Base-by-base conservation (phyloP, 106 monocot species). In the Allium fistulosum region DNA sequence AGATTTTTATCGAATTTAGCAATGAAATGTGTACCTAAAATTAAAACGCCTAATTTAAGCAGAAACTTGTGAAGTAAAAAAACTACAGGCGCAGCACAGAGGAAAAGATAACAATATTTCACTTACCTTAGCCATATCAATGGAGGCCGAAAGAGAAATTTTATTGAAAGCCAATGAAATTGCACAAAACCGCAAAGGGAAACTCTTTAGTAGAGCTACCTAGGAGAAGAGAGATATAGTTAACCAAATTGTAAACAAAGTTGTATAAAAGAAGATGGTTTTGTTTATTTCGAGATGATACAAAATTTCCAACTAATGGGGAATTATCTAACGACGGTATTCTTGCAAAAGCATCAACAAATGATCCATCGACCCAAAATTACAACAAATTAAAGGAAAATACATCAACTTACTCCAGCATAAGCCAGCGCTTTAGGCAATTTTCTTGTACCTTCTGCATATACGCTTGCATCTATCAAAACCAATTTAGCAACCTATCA, bases 401-500 rank as follows among this genome's bases (percentile, higher is more conserved):
- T 68, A 56, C 14, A 68, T 61, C 15, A 70, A 63, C 81, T 88
- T 65, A 96, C 96, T 78, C 86, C 92, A 74, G 88, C 80, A 89
- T 92, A 88, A 74, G 96, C 88, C 55, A 83, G 50, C 14, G 71
- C 10, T 72, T 71, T 81, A 53, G 96, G 89, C 58, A 92, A 65
- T 72, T 76, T 91, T 45, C 74, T 9, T 46, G 94, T 84, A 57
- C 90, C 94, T 68, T 94, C 82, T 57, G 84, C 74, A 79, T 80
- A 90, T 45, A 90, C 82, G 78, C 87, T 87, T 53, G 94, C 94
- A 74, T 85, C 84, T 56, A 94, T 90, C 59, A 94, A 78, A 63
- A 94, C 67, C 76, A 90, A 58, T 72, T 83, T 86, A 50, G 69
- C 67, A 11, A 93, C 86, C 93, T 93, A 79, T 65, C 56, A 76